Base-by-base conservation (phyloP, 768 basidiomycete genomes). In the Strobilomyces confusus region DNA sequence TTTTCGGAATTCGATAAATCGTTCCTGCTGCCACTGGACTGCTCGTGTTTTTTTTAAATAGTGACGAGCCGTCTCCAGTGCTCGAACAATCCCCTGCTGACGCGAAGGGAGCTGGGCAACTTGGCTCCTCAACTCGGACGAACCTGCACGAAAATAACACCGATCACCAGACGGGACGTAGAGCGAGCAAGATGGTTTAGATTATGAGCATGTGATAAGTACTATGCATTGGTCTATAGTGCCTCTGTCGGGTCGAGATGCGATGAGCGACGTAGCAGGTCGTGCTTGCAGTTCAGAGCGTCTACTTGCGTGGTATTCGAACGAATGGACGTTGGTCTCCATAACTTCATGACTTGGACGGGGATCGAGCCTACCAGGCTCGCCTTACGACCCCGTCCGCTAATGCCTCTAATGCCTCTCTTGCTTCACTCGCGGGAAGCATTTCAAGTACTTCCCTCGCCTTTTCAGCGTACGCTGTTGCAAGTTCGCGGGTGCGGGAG, bases 381-480 rank as follows among this genome's bases (percentile, higher is more conserved):
- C 83, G 77, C 58, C 80, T 75, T 41, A 87, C 76, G 20, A 91
- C 85, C 32, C 79, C 78, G 54, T 84, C 83, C 30, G 87, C 81
- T 59, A 95, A 73, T 14, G 72, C 78, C 44, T 87, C 82, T 53
- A 98, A 71, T n/a, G 89, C 92, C 25, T 75, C 72, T 68, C 82
- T 84, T 29, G 89, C 84, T 54, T 91, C 87, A 60, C 87, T 90
- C 57, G 89, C 86, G 8, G 95, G 95, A 49, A 98, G 76, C 7
- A 77, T 68, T 30, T 69, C 71, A 15, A 97, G 74, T 15, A 81
- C 80, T 56, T 87, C 83, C 34, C 80, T 78, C 17, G 95, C 95
- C 63, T 84, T 85, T 36, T 81, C 77, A 0, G 89, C 89, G 62
- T 97, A 91, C 20, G 75, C 71, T 40, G 73, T 71, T 6, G 95